A percentile compares a stretch with the other conserved stretches of the same genome.
These are phyloP conservation scores for Blastobotrys niveus DNA, from an alignment of 1,139 yeast genomes.

Conservation along the genomic window DNA sequence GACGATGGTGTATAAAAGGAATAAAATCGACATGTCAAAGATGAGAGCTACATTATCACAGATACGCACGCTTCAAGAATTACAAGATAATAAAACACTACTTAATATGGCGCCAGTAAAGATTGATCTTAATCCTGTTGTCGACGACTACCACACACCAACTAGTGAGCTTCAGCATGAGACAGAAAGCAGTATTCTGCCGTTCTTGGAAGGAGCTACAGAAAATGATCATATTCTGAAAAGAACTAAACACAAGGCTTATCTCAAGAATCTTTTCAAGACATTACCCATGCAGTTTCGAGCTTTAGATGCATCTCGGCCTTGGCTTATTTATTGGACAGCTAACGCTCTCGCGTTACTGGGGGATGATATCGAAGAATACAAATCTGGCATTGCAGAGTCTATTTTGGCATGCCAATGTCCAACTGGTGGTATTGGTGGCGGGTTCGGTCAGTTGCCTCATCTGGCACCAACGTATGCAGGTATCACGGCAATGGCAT, in stretches of 20 bases:
- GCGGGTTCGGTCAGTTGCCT: constrained; percentile 74
- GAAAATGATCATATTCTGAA: constrained; percentile 20
- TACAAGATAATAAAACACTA: not conserved
- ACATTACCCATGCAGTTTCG: constrained; percentile 47
- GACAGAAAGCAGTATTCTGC: constrained; percentile 8
- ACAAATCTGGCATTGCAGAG: constrained; percentile 27
- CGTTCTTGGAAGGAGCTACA: constrained; percentile 6
- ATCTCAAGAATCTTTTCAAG: constrained; percentile 39
- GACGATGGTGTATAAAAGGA: constrained; percentile 5
- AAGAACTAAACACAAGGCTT: constrained; percentile 38
- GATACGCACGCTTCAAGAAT: constrained; percentile 9
- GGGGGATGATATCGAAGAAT: constrained; percentile 28
- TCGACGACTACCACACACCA: constrained; percentile 4
- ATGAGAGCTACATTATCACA: constrained; percentile 5
- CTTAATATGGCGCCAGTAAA: constrained; percentile 9
- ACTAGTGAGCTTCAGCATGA: constrained; percentile 6
- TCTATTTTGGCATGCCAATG: constrained; percentile 34
- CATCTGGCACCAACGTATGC: constrained; percentile 89
- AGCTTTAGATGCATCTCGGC: constrained; percentile 75
- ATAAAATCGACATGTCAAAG: constrained; percentile 5
- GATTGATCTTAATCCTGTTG: constrained; percentile 3
- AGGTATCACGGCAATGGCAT: constrained; percentile 56
- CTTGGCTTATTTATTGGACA: constrained; percentile 90
- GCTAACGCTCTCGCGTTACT: constrained; percentile 49
- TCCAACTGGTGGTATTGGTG: constrained; percentile 67